These are phyloP conservation scores for Periconia sp. DNA, from an alignment of 2,329 filamentous ascomycete genomes.

Conservation along the genomic window DNA sequence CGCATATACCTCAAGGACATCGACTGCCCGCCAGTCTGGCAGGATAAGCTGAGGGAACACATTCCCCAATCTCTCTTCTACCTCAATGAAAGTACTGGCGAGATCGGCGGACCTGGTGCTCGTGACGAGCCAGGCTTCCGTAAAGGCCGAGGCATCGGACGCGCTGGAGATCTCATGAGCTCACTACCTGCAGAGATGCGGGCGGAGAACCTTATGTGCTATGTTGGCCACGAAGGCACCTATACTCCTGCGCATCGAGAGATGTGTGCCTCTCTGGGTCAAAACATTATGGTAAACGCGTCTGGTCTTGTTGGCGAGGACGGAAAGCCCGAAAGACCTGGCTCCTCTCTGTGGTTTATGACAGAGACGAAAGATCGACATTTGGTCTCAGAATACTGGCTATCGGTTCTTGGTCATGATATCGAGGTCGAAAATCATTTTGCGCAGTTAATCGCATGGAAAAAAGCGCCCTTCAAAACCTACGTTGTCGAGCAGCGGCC, in stretches of 20 bases:
- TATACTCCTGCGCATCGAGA: constrained; percentile 94
- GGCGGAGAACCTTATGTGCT: constrained; percentile 97
- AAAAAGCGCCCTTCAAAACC: constrained; percentile 87
- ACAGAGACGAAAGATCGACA: constrained; percentile 92
- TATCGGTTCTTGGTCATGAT: constrained; percentile 90
- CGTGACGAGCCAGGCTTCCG: constrained; percentile 51
- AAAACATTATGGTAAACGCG: constrained; percentile 97
- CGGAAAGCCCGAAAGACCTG: constrained; percentile 71
- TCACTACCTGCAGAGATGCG: constrained; percentile 84
- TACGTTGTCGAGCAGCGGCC: constrained; percentile 89
- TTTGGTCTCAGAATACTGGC: constrained; percentile 88
- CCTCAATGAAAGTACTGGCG: constrained; percentile 75
- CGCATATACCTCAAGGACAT: constrained; percentile 96
- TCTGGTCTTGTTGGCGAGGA: constrained; percentile 66
- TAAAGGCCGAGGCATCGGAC: constrained; percentile 62
- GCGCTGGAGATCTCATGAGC: constrained; percentile 92
- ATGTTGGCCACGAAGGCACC: constrained; percentile 95
- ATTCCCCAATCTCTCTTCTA: constrained; percentile 87
- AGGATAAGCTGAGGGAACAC: constrained; percentile 72
- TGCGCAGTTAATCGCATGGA: constrained; percentile 93
- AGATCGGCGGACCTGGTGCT: constrained; percentile 58
- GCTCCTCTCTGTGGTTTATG: constrained; percentile 98
- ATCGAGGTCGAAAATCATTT: constrained; percentile 98
- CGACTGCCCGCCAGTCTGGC: constrained; percentile 88
- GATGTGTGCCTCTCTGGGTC: constrained; percentile 94